Percentiles rank a stretch among this genome's conserved stretches.
Evolutionary conservation across 345 rosid genomes (phyloP).

Genomic region (Cardamine occulta): DNA sequence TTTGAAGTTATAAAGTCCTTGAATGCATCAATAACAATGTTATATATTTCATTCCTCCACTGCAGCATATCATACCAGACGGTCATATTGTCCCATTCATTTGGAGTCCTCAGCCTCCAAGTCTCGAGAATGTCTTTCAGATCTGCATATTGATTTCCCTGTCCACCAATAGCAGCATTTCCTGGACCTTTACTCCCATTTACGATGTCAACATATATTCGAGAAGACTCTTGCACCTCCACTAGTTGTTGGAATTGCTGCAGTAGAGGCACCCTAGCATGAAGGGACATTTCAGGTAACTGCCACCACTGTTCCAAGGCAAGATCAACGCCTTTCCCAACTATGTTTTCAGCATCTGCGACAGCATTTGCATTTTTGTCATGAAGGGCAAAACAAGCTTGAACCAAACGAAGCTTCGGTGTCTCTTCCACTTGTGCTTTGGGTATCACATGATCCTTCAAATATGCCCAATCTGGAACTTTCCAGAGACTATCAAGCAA

Average conservation of each 20-base stretch:
- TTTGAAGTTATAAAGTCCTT: conserved; percentile 73
- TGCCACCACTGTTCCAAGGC: conserved; percentile 98
- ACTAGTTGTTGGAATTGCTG: conserved; percentile 97
- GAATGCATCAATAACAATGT: conserved; percentile 86
- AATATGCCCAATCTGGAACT: conserved; percentile 84
- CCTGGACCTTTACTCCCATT: conserved; percentile 77
- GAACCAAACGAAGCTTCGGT: conserved; percentile 88
- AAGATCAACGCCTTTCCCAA: conserved; percentile 92
- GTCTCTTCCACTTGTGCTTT: conserved; percentile 99
- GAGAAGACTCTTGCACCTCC: conserved; percentile 94
- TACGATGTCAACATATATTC: conserved; percentile 79
- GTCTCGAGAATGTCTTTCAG: conserved; percentile 96
- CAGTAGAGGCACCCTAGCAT: conserved; percentile 88
- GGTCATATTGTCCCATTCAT: conserved; percentile 96
- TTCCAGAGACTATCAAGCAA: conserved; percentile 97
- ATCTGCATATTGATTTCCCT: conserved; percentile 83
- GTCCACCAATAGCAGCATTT: conserved; percentile 60
- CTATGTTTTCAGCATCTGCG: conserved; percentile 85
- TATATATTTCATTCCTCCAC: conserved; percentile 98
- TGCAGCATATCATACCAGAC: conserved; percentile 95
- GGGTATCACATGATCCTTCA: conserved; percentile 91
- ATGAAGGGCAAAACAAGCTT: conserved; percentile 88
- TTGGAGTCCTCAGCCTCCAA: conserved; percentile 95
- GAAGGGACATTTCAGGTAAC: conserved; percentile 95
- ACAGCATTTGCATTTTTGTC: conserved; percentile 77